Base-by-base conservation (phyloP, 75 land plant species). In the Cupressus sempervirens region DNA sequence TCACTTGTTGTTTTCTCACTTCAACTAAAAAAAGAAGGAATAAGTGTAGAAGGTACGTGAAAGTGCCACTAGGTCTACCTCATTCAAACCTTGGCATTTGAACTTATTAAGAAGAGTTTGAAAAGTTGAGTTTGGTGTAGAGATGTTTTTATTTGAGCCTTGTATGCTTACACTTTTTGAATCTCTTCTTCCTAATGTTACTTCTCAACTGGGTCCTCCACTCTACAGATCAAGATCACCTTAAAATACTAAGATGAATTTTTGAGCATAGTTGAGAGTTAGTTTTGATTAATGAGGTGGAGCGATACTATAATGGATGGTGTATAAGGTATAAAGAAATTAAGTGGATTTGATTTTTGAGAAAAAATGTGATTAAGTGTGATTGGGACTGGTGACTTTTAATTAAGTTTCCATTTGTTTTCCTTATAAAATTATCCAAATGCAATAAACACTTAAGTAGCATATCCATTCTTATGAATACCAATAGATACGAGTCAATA, bases 141-240 rank as follows among this genome's bases (percentile, higher is more conserved):
- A 95, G 58, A 95, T 91, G 86, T 92, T 83, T 62, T 82, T 86
- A 86, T 94, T 91, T 14, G 98, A 87, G 20, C 88, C 88, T 30
- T 83, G 84, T 4, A 93, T 45, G 77, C 91, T 93, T 50, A 94
- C 95, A 32, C 81, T 84, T 36, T 13, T 84, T 1, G 93, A 89
- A 81, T 95, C 97, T 43, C 92, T 93, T 83, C 97, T 92, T 30
- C 97, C 97, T 40, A 92, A 68, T 68, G 90, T 88, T 12, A 95
- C 92, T 46, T 90, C 93, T 94, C 95, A 95, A 65, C 38, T 23
- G 1, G 92, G 94, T 36, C 97, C 97, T 34, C 93, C 94, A 43
- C 87, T 80, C 94, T 93, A 85, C 15, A 13, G 0, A 48, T 48
- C 50, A 48, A 48, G 50, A 48, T 48, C n/a, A n/a, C n/a, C n/a